Conservation (phyloP, 495 filamentous ascomycete species). For the Hypoxylon subgilvum region DNA sequence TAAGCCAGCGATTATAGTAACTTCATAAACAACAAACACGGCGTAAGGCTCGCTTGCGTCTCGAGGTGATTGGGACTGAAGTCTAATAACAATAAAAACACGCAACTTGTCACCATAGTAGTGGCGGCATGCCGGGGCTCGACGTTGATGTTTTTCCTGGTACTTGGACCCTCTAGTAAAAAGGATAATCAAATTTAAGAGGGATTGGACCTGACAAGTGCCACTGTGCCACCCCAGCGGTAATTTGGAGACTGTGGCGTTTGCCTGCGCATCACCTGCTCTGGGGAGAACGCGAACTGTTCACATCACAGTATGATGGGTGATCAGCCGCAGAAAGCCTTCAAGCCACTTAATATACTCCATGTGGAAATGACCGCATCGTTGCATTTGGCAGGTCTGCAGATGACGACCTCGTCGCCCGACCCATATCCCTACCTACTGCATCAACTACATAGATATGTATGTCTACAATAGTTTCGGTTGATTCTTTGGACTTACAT, state of each 20-base stretch:
- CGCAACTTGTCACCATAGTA: too few relatives aligned
- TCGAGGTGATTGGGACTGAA: too few relatives aligned
- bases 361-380: constrained; percentile 21
- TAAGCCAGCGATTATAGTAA: neutral
- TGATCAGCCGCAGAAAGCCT: constrained; percentile 9
- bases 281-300: constrained; percentile 1
- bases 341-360: constrained; percentile 29
- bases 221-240: constrained; percentile 3
- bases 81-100: too few relatives aligned
- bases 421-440: neutral
- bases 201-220: neutral
- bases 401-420: neutral
- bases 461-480: too few relatives aligned
- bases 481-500: too few relatives aligned
- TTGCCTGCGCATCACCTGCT: neutral
- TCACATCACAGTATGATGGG: neutral
- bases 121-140: too few relatives aligned
- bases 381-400: constrained; percentile 1
- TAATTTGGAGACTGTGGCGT: constrained; percentile 19
- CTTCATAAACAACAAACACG: neutral
- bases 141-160: too few relatives aligned
- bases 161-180: too few relatives aligned
- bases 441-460: neutral
- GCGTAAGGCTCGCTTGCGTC: too few relatives aligned
- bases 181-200: too few relatives aligned